These are phyloP conservation scores for Aspergillus glaucus DNA, from an alignment of 2,329 filamentous ascomycete species.

Conservation along the genomic window DNA sequence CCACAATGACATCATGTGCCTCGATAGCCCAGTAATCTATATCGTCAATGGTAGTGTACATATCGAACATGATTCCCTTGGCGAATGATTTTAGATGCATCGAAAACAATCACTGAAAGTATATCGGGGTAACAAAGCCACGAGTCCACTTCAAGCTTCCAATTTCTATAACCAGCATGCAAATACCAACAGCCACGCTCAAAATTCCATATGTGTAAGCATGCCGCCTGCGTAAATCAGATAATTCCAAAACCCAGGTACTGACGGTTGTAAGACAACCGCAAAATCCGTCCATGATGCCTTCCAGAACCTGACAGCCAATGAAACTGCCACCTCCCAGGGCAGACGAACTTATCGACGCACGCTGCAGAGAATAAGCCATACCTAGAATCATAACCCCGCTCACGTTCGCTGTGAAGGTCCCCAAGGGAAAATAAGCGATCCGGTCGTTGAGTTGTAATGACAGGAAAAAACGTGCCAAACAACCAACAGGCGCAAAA, in stretches of 20 bases:
- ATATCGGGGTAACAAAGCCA: slow-evolving; percentile 40
- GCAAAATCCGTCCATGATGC: slow-evolving; percentile 58
- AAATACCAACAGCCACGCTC: slow-evolving; percentile 56
- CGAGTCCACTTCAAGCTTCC: slow-evolving; percentile 66
- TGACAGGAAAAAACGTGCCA: slow-evolving; percentile 65
- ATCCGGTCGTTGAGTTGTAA: slow-evolving; percentile 59
- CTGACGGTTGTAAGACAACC: slow-evolving; percentile 60
- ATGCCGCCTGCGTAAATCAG: slow-evolving; percentile 44
- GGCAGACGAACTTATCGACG: slow-evolving; percentile 31
- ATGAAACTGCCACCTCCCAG: slow-evolving; percentile 40
- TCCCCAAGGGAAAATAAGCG: slow-evolving; percentile 69
- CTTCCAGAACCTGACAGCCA: slow-evolving; percentile 60
- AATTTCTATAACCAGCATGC: slow-evolving; percentile 63
- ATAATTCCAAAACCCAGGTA: slow-evolving; percentile 57
- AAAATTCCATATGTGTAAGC: slow-evolving; percentile 61
- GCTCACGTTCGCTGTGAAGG: slow-evolving; percentile 68
- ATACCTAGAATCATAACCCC: slow-evolving; percentile 69
- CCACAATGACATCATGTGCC: not conserved
- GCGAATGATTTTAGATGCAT: not conserved
- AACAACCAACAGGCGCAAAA: slow-evolving; percentile 70
- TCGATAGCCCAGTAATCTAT: not conserved
- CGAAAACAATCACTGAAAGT: not conserved
- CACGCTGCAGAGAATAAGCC: slow-evolving; percentile 68
- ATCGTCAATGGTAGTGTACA: not conserved
- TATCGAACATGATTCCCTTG: slow-evolving; percentile 3